These are phyloP conservation scores for Boechera stricta DNA, from an alignment of 345 rosid genomes.

Conservation along the genomic window DNA sequence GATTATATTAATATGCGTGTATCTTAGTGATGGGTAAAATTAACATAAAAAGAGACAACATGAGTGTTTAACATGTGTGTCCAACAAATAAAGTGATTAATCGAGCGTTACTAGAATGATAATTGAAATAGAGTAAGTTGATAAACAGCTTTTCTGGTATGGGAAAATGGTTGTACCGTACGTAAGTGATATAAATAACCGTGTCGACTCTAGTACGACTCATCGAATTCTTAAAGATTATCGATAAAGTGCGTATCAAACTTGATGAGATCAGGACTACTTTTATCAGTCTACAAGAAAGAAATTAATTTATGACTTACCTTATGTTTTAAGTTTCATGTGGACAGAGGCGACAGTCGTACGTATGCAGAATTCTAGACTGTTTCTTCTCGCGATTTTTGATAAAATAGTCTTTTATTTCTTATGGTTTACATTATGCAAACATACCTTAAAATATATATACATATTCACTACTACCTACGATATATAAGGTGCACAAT, in stretches of 20 bases:
- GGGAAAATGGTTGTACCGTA: conserved; percentile 2
- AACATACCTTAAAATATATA: neutral
- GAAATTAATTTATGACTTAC: neutral
- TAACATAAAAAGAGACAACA: conserved; percentile 20
- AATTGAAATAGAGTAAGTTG: neutral
- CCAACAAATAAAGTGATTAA: conserved; percentile 30
- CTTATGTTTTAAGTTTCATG: conserved; percentile 14
- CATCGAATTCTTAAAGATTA: neutral
- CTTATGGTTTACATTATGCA: neutral
- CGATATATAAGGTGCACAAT: neutral
- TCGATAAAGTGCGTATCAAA: neutral
- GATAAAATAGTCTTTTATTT: neutral
- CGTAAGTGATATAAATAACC: neutral
- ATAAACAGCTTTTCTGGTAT: conserved; percentile 19
- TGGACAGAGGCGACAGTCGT: conserved; percentile 7
- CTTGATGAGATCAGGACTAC: neutral
- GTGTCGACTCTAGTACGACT: neutral
- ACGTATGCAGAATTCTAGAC: neutral
- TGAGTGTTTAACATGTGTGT: conserved; percentile 42
- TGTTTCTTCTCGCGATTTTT: neutral
- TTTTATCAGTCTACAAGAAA: neutral
- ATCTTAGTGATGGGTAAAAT: conserved; percentile 10
- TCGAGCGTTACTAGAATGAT: conserved; percentile 37
- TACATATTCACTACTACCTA: neutral
- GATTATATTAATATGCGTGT: neutral